Conservation (phyloP, 352 stramenopile genomes). For the Globisporangium ultimum region DNA sequence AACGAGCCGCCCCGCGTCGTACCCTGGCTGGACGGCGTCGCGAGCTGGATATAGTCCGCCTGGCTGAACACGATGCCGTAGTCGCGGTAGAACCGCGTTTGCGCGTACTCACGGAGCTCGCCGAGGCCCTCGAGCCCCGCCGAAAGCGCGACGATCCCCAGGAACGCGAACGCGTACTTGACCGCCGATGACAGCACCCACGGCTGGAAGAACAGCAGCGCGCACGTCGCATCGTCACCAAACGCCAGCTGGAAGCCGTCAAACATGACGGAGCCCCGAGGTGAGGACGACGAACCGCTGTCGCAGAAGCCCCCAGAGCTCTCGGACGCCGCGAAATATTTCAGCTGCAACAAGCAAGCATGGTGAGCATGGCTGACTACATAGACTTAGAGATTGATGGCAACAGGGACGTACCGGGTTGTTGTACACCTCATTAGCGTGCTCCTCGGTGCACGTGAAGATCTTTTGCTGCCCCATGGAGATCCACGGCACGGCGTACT, state of each 20-base stretch:
- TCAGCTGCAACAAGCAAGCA: not conserved
- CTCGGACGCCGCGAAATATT: conserved; percentile 33
- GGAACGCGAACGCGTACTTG: conserved; percentile 79
- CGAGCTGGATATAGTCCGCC: conserved; percentile 49
- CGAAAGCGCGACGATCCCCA: conserved; percentile 61
- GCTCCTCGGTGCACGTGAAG: conserved; percentile 65
- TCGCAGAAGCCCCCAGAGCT: conserved; percentile 54
- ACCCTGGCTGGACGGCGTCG: conserved; percentile 25
- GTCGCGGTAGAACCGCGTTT: conserved; percentile 43
- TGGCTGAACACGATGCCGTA: conserved; percentile 58
- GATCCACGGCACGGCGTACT: conserved; percentile 75
- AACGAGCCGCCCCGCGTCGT: conserved; percentile 13
- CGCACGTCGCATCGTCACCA: conserved; percentile 50
- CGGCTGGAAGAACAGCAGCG: conserved; percentile 77
- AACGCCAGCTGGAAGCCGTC: conserved; percentile 78
- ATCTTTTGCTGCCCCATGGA: conserved; percentile 68
- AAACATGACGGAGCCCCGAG: conserved; percentile 77
- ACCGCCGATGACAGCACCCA: conserved; percentile 60
- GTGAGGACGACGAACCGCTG: conserved; percentile 27
- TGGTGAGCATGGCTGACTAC: no score
- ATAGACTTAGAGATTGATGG: not conserved
- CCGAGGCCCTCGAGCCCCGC: conserved; percentile 67
- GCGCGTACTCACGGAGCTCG: conserved; percentile 42
- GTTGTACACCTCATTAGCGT: conserved; percentile 46
- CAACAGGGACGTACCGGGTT: conserved; percentile 26